Evolutionary conservation across 106 monocot species (phyloP), one percentile per base, ranked within the genome.

Genomic region (Iris macrosiphon): DNA sequence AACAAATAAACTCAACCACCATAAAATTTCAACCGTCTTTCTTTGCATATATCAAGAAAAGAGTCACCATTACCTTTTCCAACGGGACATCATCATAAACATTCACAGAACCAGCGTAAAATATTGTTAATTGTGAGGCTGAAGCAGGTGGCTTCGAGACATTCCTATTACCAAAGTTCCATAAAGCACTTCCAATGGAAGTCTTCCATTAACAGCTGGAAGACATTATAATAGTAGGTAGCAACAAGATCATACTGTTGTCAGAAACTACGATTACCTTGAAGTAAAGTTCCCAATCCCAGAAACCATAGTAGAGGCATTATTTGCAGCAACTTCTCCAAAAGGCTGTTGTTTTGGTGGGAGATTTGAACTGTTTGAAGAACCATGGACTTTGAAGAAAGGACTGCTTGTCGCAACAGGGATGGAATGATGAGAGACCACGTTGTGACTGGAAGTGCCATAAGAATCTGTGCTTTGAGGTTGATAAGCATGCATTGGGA

Each of bases 111-210:
- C 91, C 91, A 2, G 32, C 74, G 38, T 85, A 92, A 44, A 92
- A 92, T 51, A 92, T 79, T 3, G 91, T 92, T 28, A 92, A 48
- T 48, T 92, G 85, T 31, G 73, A 43, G 1, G 75, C 31, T 16
- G 59, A 39, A 24, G 62, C 21, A 49, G 56, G 10, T 6, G 57
- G 45, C 40, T 72, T 74, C 17, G 57, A 30, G 40, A 17, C 22
- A 20, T 54, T 62, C 67, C 89, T 89, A 43, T 13, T 37, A 38
- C 13, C 24, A 46, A 31, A 30, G 14, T n/a, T n/a, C n/a, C n/a
- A n/a, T n/a, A n/a, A n/a, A n/a, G n/a, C n/a, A n/a, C n/a, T n/a
- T n/a, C n/a, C n/a, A n/a, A n/a, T n/a, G n/a, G n/a, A n/a, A n/a
- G n/a, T n/a, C n/a, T n/a, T n/a, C n/a, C n/a, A n/a, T n/a, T n/a